Conservation (phyloP, 2,329 filamentous ascomycete species). For the Ceratocystis albifundus region DNA sequence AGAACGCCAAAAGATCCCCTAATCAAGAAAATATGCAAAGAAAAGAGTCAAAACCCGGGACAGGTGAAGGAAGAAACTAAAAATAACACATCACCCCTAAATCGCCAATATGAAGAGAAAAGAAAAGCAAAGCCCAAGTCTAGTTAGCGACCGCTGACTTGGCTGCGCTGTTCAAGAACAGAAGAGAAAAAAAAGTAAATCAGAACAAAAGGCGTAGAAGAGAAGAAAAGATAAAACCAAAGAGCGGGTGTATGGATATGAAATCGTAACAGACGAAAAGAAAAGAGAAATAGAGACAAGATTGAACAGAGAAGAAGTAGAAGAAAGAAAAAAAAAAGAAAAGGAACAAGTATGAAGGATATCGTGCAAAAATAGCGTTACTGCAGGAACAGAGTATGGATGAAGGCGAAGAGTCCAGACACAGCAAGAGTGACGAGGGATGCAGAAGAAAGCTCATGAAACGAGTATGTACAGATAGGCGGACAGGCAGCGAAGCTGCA, state of each 20-base stretch:
- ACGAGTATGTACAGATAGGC: not conserved
- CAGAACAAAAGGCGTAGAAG: not conserved
- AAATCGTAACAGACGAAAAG: constrained; percentile 13
- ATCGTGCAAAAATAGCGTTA: constrained; percentile 15
- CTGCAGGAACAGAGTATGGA: constrained; percentile 6
- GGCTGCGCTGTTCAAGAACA: not conserved
- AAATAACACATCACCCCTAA: not conserved
- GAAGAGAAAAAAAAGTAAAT: not conserved
- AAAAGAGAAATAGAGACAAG: constrained; percentile 6
- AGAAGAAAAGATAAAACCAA: not conserved
- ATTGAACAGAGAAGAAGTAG: not conserved
- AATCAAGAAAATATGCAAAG: constrained; percentile 25
- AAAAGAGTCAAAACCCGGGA: constrained; percentile 16
- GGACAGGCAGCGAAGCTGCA: not conserved
- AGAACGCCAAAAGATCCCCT: constrained; percentile 15
- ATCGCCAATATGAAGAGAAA: not conserved
- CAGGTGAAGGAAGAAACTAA: not conserved
- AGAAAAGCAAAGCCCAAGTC: not conserved
- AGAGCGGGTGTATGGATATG: constrained; percentile 12
- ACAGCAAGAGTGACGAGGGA: not conserved
- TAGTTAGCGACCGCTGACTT: not conserved
- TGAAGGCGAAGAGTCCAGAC: constrained; percentile 10
- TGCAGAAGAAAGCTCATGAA: not conserved
- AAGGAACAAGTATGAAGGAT: constrained; percentile 18
- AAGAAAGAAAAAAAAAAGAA: no score